A percentile compares a stretch with the other conserved stretches of the same genome.
phyloP scores from a whole-genome alignment of 257 asterid species.

The Handroanthus guayacan region DNA sequence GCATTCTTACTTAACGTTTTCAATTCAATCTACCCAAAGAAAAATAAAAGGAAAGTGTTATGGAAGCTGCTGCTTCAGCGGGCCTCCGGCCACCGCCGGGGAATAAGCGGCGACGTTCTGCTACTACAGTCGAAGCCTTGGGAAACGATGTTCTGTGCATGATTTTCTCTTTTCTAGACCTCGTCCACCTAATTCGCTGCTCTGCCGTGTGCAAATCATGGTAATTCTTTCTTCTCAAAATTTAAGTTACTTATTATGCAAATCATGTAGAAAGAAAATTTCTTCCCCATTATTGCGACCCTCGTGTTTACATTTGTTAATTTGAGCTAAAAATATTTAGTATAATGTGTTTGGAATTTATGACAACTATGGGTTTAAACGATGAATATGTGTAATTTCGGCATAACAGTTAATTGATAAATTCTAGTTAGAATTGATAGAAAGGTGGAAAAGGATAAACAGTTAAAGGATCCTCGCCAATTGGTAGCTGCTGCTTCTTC shows the following conservation, averaged over 20 bases:
- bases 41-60: not conserved
- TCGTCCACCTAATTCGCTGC: conserved; percentile 80
- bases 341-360: not conserved
- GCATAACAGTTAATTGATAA: not conserved
- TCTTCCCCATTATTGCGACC: not conserved
- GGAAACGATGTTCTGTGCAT: conserved; percentile 63
- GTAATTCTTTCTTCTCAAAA: conserved; percentile 41
- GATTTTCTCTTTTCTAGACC: conserved; percentile 77
- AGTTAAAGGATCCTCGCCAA: not conserved
- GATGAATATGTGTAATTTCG: not conserved
- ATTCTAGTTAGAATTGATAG: not conserved
- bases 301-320: not conserved
- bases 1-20: not conserved
- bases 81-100: conserved; percentile 39
- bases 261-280: not conserved
- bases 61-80: conserved; percentile 54
- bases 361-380: not conserved
- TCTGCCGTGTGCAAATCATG: conserved; percentile 90
- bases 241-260: not conserved
- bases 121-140: conserved; percentile 50
- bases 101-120: conserved; percentile 50
- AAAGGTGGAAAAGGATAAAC: not conserved
- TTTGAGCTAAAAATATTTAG: not conserved
- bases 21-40: not conserved
- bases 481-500: conserved; percentile 27